Base-by-base conservation (phyloP, 2,329 filamentous ascomycete species). In the Cercospora berteroae region DNA sequence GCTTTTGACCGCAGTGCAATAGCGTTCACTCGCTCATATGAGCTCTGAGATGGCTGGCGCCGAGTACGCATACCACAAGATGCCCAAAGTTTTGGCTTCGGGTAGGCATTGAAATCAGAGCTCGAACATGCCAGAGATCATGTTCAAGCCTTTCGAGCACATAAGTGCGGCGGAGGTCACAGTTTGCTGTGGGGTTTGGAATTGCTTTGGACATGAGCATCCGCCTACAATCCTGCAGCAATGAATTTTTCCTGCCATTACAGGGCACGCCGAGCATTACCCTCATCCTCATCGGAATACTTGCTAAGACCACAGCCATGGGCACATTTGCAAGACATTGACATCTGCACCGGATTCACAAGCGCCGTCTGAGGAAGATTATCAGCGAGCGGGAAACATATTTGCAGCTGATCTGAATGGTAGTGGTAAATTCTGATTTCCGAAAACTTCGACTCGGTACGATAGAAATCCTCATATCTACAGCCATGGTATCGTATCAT, bases 401-500 rank as follows among this genome's bases (percentile, higher is more conserved):
- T 8, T 7, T 42, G 36, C 36, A 25, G 20, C 18, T 23, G 44
- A 23, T 23, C 23, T 55, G 23, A 8, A 4, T 29, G 48, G 44
- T 23, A 50, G 20, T 39, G 36, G 44, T 50, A 50, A 23, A 55
- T 5, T 55, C 25, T 55, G 48, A 16, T n/a, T 48, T 3, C 13
- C 16, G 5, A n/a, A 42, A 42, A n/a, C 0, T n/a, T n/a, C 36
- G 16, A 42, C 36, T 7, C 13, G 16, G 13, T 48, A 48, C 20
- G 10, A 18, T 9, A 48, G 44, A 23, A 27, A n/a, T 7, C 23
- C 48, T 16, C 23, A 27, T 52, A 48, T 50, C 39, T 36, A 36
- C 60, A 63, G 23, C 33, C 50, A 44, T 64, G 50, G 29, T 39
- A 42, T 56, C 50, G 29, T 39, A 42, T 56, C 50, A 29, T 44